These are phyloP conservation scores for Multifurca ochricompacta DNA, from an alignment of 768 basidiomycete species.

Conservation along the genomic window DNA sequence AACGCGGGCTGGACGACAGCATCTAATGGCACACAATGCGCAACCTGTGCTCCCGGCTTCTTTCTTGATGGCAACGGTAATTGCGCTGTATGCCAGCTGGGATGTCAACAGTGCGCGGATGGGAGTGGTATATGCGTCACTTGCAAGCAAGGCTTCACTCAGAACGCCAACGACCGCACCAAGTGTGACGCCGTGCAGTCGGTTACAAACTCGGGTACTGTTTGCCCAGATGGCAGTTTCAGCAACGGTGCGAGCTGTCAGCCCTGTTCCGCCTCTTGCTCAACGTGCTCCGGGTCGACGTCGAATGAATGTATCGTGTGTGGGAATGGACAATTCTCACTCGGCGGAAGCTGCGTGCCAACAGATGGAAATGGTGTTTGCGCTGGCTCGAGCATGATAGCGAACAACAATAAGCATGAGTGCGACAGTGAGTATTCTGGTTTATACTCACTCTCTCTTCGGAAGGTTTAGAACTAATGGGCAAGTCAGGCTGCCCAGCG, in stretches of 20 bases:
- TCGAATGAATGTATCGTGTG: constrained; percentile 71
- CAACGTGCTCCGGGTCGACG: constrained; percentile 59
- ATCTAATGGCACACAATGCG: constrained; percentile 68
- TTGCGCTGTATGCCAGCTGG: constrained; percentile 56
- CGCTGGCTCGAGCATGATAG: constrained; percentile 58
- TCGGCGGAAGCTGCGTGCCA: constrained; percentile 65
- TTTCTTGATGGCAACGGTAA: constrained; percentile 72
- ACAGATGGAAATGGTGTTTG: constrained; percentile 66
- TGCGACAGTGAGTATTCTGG: constrained; percentile 64
- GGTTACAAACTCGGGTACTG: constrained; percentile 41
- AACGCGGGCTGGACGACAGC: constrained; percentile 68
- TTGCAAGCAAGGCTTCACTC: constrained; percentile 65
- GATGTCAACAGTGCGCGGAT: constrained; percentile 64
- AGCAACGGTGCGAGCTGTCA: constrained; percentile 46
- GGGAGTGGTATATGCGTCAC: constrained; percentile 61
- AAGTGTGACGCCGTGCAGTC: constrained; percentile 51
- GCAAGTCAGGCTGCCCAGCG: constrained; percentile 60
- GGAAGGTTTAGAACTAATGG: constrained; percentile 5
- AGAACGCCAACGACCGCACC: constrained; percentile 56
- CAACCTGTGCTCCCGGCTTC: constrained; percentile 67
- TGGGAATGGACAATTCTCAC: constrained; percentile 47
- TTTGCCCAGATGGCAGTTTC: constrained; percentile 65
- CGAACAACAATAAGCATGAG: constrained; percentile 73
- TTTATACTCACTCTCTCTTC: neutral
- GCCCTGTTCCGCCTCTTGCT: constrained; percentile 56